Percentiles rank a stretch among this genome's conserved stretches.
Evolutionary conservation across 441 rosid genomes (phyloP).

Genomic region (Manihot esculenta): DNA sequence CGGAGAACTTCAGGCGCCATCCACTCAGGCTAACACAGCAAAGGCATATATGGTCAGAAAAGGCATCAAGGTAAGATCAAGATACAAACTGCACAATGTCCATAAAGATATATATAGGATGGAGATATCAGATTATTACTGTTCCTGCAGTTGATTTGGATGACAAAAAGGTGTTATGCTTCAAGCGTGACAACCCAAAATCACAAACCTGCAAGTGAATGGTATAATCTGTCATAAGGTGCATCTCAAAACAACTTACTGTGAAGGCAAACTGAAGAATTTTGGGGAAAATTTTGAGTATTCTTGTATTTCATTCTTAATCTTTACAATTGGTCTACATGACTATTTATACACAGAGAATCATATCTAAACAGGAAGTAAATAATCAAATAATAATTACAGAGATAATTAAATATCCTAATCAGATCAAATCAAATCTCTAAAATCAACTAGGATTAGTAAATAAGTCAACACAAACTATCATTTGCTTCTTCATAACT

Average conservation of each 20-base stretch:
- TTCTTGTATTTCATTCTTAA: no score
- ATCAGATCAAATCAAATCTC: no score
- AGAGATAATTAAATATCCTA: no score
- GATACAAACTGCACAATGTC: constrained; percentile 5
- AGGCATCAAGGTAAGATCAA: constrained; percentile 16
- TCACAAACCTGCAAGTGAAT: constrained; percentile 67
- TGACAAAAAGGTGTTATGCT: constrained; percentile 91
- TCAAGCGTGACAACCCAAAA: constrained; percentile 96
- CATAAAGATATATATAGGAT: neutral
- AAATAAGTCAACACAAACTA: no score
- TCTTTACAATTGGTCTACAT: no score
- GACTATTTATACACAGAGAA: no score
- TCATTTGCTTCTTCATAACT: constrained; percentile 6
- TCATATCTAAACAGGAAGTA: no score
- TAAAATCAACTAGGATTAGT: no score
- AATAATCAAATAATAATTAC: no score
- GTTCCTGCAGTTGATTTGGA: constrained; percentile 99
- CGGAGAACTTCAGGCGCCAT: constrained; percentile 99
- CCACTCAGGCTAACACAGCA: constrained; percentile 85
- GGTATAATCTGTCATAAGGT: neutral
- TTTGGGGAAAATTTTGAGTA: no score
- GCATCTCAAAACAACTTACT: neutral
- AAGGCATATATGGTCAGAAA: constrained; percentile 20
- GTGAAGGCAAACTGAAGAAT: constrained; percentile 7
- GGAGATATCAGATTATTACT: constrained; percentile 40